Base-by-base conservation (phyloP, 441 rosid genomes). In the Erysimum pusillum region DNA sequence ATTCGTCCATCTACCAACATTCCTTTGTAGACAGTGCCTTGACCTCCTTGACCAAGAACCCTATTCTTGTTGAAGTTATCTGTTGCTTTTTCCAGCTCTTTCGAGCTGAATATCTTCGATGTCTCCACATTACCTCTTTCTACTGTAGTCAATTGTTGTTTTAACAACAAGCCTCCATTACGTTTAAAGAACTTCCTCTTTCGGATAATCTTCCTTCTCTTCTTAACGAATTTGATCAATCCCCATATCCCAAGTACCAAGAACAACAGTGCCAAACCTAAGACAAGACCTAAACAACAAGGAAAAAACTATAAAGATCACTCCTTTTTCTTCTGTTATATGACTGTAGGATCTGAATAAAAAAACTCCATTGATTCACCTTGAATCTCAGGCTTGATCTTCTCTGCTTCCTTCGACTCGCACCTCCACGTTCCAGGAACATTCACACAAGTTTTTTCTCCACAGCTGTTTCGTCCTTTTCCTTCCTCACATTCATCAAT, bases 1-100 rank as follows among this genome's bases (percentile, higher is more conserved):
- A 28, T 18, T 31, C 32, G 65, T 9, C 60, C 41, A 36, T 78
- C 75, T 3, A 28, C 4, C 25, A 83, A 42, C 72, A 77, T 53
- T 13, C 83, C 83, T 52, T 71, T 61, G 71, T 71, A 82, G 1
- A 76, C 87, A 20, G 80, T 81, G 7, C 85, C 86, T 35, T 73
- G 76, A 18, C 88, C 83, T 28, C 87, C 89, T 9, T 52, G 69
- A 4, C 85, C 87, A 2, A 82, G 56, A 46, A 86, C 60, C 73
- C 77, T 46, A 36, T 57, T 74, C 14, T 60, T 67, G 6, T 77
- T 25, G 7, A 63, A 84, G 48, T 83, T 74, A 52, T 81, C 76
- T 0, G 86, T 84, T 1, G 84, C 89, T 32, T 65, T 79, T 45
- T 83, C 65, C 20, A 84, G 73, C 63, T 86, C 86, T 25, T 77